Conservation (phyloP, 75 land plant species). For the Cunninghamia lanceolata region DNA sequence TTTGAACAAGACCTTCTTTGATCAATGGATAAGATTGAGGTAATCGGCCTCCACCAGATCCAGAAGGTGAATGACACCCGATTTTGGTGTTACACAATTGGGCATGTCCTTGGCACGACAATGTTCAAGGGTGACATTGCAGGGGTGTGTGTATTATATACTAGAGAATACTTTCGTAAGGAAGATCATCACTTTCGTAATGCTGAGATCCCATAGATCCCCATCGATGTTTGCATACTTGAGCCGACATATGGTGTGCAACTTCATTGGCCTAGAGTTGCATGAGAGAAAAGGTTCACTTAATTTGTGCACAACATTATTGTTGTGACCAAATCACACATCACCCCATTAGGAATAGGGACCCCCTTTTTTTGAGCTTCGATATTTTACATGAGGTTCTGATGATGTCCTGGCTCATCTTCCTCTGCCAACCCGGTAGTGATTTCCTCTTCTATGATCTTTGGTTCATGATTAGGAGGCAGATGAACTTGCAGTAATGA, state of each 20-base stretch:
- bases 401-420: too few species aligned
- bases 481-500: too few species aligned
- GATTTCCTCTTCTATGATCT: too few species aligned
- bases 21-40: constrained; percentile 99
- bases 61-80: constrained; percentile 94
- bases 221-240: constrained; percentile 95
- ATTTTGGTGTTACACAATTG: constrained; percentile 99
- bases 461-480: too few species aligned
- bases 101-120: constrained; percentile 97
- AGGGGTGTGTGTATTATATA: constrained; percentile 91
- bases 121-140: constrained; percentile 99
- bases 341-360: too few species aligned
- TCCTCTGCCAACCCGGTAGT: too few species aligned
- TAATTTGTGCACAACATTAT: constrained; percentile 80
- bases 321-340: too few species aligned
- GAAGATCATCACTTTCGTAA: constrained; percentile 96
- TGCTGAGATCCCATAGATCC: constrained; percentile 89
- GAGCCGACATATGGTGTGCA: constrained; percentile 99
- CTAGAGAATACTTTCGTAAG: constrained; percentile 96
- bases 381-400: too few species aligned
- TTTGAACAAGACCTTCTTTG: constrained; percentile 88
- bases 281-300: constrained; percentile 89
- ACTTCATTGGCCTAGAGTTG: constrained; percentile 80
- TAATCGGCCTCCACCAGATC: constrained; percentile 95
- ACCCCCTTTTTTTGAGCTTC: too few species aligned